phyloP scores from a whole-genome alignment of 2,329 filamentous ascomycete species.

The Aspergillus udagawae region DNA sequence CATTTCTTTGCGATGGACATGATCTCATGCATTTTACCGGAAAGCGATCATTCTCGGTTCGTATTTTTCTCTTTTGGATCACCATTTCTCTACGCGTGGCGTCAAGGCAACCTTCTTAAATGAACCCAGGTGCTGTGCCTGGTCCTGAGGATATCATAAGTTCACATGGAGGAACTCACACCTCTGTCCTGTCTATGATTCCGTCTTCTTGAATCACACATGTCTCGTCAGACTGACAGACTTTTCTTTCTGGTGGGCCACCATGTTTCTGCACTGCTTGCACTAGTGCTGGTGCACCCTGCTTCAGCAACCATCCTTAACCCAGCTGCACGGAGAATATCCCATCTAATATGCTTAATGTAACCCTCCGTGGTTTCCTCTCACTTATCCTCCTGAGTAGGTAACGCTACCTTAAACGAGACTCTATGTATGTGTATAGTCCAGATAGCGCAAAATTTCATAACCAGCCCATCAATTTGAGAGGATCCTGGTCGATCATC shows the following conservation, averaged over 20 bases:
- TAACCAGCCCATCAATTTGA: constrained; percentile 30
- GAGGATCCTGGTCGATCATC: constrained; percentile 30
- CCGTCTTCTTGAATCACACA: background rate
- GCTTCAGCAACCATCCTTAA: no score
- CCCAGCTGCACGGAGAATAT: background rate
- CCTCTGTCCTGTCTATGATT: background rate
- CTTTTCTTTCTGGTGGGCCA: background rate
- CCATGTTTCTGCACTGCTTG: background rate
- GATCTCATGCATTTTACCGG: constrained; percentile 14
- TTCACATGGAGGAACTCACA: background rate
- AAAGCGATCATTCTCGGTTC: constrained; percentile 9
- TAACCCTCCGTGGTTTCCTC: background rate
- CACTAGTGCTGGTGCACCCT: no score
- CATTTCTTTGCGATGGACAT: constrained; percentile 9
- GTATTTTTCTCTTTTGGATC: constrained; percentile 5
- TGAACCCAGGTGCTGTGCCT: background rate
- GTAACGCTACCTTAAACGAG: constrained; percentile 7
- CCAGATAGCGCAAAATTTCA: constrained; percentile 15
- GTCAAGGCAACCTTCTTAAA: constrained; percentile 10
- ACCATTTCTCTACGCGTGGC: constrained; percentile 9
- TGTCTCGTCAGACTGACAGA: constrained; percentile 3
- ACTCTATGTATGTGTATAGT: constrained; percentile 24
- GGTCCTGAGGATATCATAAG: background rate
- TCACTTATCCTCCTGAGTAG: constrained; percentile 1
- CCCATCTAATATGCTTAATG: background rate